A percentile compares a stretch with the other conserved stretches of the same genome.
Evolutionary conservation across 768 basidiomycete species (phyloP).

Genomic region (Heimioporus sp.): DNA sequence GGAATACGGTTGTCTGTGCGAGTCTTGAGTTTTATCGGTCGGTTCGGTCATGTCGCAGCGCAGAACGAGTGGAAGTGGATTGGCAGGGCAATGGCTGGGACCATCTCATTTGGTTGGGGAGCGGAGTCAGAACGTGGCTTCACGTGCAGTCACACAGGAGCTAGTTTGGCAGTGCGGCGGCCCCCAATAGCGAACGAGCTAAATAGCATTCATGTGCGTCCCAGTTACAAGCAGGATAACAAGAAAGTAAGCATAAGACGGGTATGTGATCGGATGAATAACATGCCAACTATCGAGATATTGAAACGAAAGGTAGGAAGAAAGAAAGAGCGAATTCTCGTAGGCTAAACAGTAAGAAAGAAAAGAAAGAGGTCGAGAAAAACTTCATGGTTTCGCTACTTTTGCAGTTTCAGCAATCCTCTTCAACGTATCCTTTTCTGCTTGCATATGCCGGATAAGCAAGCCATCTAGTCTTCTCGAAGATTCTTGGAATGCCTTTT

Average conservation of each 20-base stretch:
- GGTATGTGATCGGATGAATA: conserved; percentile 25
- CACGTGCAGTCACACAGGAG: conserved; percentile 23
- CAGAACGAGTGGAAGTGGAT: conserved; percentile 8
- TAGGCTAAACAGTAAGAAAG: conserved; percentile 12
- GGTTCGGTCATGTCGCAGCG: conserved; percentile 11
- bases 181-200: conserved; percentile 4
- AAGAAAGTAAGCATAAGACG: conserved; percentile 17
- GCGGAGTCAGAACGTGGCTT: conserved; percentile 35
- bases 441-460: conserved; percentile 78
- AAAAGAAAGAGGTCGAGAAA: background rate
- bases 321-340: conserved; percentile 3
- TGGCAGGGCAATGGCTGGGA: conserved; percentile 8
- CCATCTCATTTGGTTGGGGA: conserved; percentile 24
- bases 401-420: conserved; percentile 59
- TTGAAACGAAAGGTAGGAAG: background rate
- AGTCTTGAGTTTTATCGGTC: conserved; percentile 27
- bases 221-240: conserved; percentile 25
- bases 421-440: conserved; percentile 77
- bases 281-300: conserved; percentile 10
- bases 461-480: conserved; percentile 72
- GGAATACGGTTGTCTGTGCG: conserved; percentile 54
- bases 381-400: conserved; percentile 29
- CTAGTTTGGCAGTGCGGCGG: background rate
- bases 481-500: conserved; percentile 49
- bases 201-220: conserved; percentile 22